Evolutionary conservation across 2,329 filamentous ascomycete species (phyloP).

Genomic region (Decorospora gaudefroyi): DNA sequence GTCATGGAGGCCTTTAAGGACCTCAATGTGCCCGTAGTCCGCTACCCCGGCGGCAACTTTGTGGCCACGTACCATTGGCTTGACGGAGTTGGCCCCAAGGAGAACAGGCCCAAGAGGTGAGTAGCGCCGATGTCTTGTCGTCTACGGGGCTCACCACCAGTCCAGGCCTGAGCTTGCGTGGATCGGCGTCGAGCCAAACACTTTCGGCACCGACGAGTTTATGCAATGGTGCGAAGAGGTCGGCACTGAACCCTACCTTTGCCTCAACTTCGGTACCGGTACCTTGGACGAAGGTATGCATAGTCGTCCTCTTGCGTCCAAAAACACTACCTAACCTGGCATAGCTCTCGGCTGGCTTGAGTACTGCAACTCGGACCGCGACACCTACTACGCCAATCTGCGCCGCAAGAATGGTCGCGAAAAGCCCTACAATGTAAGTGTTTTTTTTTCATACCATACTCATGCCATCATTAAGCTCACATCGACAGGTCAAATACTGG

Average conservation of each 20-base stretch:
- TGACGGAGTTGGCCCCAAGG: constrained; percentile 75
- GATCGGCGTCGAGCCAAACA: constrained; percentile 75
- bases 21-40: constrained; percentile 73
- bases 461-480: constrained; percentile 9
- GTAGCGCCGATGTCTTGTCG: too few relatives aligned
- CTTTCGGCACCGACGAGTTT: constrained; percentile 86
- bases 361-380: constrained; percentile 78
- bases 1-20: constrained; percentile 75
- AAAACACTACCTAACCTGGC: constrained; percentile 20
- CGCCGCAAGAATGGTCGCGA: constrained; percentile 74
- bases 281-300: constrained; percentile 57
- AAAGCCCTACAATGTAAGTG: constrained; percentile 69
- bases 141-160: constrained; percentile 11
- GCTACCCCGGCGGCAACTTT: constrained; percentile 85
- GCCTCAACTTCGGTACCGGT: constrained; percentile 78
- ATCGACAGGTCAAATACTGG: constrained; percentile 71
- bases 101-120: constrained; percentile 65
- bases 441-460: too few relatives aligned
- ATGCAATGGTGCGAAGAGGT: constrained; percentile 77
- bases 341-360: constrained; percentile 75
- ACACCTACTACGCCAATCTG: constrained; percentile 82
- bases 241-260: constrained; percentile 77
- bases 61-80: constrained; percentile 84
- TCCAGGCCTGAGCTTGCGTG: constrained; percentile 74
- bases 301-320: too few relatives aligned